Conservation (phyloP, 2,329 filamentous ascomycete genomes). For the Pseudopithomyces chartarum region DNA sequence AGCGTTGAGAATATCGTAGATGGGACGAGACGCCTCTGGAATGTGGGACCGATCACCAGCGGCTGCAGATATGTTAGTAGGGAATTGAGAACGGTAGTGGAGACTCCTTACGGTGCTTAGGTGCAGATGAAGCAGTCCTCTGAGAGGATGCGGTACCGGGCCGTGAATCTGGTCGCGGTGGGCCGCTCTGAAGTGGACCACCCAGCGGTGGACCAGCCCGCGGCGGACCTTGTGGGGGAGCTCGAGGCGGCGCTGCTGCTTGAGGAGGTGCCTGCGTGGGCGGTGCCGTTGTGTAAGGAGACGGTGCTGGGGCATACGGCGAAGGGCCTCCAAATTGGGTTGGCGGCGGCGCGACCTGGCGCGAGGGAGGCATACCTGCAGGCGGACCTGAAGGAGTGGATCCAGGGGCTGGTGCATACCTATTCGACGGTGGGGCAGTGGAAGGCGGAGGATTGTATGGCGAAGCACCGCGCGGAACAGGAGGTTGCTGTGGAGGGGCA, state of each 20-base stretch:
- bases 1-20: conserved; percentile 79
- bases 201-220: conserved; percentile 49
- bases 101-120: conserved; percentile 70
- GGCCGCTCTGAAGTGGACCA: conserved; percentile 48
- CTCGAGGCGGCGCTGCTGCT: conserved; percentile 44
- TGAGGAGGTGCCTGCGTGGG: conserved; percentile 39
- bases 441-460: conserved; percentile 84
- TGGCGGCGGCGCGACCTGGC: conserved; percentile 52
- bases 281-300: conserved; percentile 8
- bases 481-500: conserved; percentile 57
- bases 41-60: conserved; percentile 91
- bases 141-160: conserved; percentile 58
- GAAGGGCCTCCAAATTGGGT: conserved; percentile 36
- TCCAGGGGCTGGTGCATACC: conserved; percentile 70
- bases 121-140: conserved; percentile 54
- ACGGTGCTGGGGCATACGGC: conserved; percentile 45
- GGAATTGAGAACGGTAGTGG: not conserved
- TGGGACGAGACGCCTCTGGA: conserved; percentile 71
- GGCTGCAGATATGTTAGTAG: conserved; percentile 45
- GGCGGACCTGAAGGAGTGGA: conserved; percentile 53
- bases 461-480: conserved; percentile 75
- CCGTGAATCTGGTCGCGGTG: conserved; percentile 46
- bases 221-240: conserved; percentile 47
- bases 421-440: conserved; percentile 63
- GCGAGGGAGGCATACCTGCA: conserved; percentile 46